These are phyloP conservation scores for Hyphopichia khmerensis DNA, from an alignment of 1,139 yeast species.

Conservation along the genomic window DNA sequence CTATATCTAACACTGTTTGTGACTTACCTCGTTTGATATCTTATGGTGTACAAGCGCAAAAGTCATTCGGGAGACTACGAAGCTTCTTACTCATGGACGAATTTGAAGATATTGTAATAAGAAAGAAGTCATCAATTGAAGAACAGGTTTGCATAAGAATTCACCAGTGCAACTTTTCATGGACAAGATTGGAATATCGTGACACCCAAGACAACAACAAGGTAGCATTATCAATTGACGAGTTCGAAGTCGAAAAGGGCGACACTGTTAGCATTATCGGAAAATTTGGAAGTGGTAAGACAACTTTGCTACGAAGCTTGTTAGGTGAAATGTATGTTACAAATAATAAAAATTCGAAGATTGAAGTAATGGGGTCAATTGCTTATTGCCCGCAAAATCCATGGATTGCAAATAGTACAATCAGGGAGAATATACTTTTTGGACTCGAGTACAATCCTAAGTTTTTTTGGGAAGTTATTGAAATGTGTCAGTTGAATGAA, in stretches of 20 bases:
- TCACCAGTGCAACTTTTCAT: constrained; percentile 22
- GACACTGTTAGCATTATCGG: constrained; percentile 19
- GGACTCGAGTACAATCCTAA: constrained; percentile 21
- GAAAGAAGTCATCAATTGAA: constrained; percentile 7
- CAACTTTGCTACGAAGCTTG: constrained; percentile 16
- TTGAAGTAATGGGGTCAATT: constrained; percentile 18
- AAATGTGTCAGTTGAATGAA: constrained; percentile 22
- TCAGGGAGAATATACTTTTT: constrained; percentile 25
- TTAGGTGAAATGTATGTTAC: constrained; percentile 14
- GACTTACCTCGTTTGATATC: constrained; percentile 12
- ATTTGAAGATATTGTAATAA: constrained; percentile 11
- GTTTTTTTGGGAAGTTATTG: constrained; percentile 19
- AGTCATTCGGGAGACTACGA: constrained; percentile 20
- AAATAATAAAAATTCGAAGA: constrained; percentile 5
- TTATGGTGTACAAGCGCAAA: constrained; percentile 16
- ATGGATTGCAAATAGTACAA: constrained; percentile 26
- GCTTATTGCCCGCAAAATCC: constrained; percentile 27
- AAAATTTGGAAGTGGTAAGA: constrained; percentile 20
- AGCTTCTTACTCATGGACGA: constrained; percentile 22
- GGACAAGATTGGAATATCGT: constrained; percentile 11
- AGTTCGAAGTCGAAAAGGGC: constrained; percentile 13
- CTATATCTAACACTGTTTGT: constrained; percentile 59
- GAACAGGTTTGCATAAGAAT: constrained; percentile 12
- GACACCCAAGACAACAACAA: constrained; percentile 9
- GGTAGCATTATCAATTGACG: constrained; percentile 14